Conservation (phyloP, 225 moss, liverwort and hornwort species). For the Sphagnum tenellum region DNA sequence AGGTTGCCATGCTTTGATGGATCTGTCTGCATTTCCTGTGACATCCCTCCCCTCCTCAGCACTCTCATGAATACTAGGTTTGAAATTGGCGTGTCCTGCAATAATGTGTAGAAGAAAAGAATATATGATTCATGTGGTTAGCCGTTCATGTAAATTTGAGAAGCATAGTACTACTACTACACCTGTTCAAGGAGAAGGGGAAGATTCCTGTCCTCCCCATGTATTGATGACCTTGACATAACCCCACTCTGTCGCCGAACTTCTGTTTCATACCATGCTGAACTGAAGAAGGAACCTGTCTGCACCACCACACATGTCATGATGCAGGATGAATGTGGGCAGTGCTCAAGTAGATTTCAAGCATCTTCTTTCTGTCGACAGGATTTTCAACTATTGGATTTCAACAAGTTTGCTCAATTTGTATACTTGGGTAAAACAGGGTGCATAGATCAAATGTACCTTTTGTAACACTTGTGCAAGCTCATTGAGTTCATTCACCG, state of each 20-base stretch:
- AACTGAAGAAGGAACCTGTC: slow-evolving; percentile 65
- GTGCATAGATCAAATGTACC: slow-evolving; percentile 19
- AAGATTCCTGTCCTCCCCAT: slow-evolving; percentile 45
- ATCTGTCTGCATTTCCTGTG: slow-evolving; percentile 71
- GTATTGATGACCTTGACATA: slow-evolving; percentile 28
- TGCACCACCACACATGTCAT: slow-evolving; percentile 7
- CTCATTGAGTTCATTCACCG: slow-evolving; percentile 65
- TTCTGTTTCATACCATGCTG: slow-evolving; percentile 56
- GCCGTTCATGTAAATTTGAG: no score
- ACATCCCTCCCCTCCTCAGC: background rate
- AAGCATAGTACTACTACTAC: background rate
- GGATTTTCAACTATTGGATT: no score
- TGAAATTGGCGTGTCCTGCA: background rate
- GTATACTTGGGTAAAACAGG: no score
- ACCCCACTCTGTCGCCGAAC: slow-evolving; percentile 43
- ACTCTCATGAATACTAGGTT: no score
- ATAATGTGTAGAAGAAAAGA: no score
- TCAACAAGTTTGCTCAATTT: no score
- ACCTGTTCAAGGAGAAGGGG: slow-evolving; percentile 75
- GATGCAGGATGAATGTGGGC: no score
- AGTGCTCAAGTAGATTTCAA: no score
- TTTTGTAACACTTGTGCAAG: slow-evolving; percentile 68
- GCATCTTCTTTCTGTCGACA: no score
- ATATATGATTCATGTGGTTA: no score
- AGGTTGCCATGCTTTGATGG: slow-evolving; percentile 55